Conservation (phyloP, 1,284 basidiomycete species). For the Mycosarcoma mackinlayi region DNA sequence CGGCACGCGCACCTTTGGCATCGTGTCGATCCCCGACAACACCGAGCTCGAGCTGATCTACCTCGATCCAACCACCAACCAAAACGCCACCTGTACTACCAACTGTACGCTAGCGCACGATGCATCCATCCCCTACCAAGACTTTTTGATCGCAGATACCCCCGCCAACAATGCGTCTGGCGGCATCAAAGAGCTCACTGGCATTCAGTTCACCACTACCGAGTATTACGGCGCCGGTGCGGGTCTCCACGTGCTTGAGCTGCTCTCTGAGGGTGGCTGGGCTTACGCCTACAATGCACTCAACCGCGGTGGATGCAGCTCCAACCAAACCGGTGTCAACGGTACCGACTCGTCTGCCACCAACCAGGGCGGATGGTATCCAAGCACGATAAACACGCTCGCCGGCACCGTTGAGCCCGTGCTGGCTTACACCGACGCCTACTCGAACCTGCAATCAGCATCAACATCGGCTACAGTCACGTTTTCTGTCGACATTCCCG, state of each 20-base stretch:
- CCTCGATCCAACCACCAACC: constrained; percentile 79
- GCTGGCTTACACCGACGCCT: constrained; percentile 77
- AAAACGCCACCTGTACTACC: constrained; percentile 73
- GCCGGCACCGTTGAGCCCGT: constrained; percentile 82
- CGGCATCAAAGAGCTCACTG: constrained; percentile 76
- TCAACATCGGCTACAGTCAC: constrained; percentile 78
- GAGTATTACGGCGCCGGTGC: constrained; percentile 80
- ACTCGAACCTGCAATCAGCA: constrained; percentile 74
- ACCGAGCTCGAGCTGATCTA: constrained; percentile 80
- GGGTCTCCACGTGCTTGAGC: constrained; percentile 86
- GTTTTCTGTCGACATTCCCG: constrained; percentile 89
- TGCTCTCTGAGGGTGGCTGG: constrained; percentile 81
- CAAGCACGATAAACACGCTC: constrained; percentile 68
- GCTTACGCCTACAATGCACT: constrained; percentile 62
- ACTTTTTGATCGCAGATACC: constrained; percentile 78
- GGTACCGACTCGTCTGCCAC: constrained; percentile 52
- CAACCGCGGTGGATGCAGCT: constrained; percentile 57
- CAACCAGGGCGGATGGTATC: constrained; percentile 56
- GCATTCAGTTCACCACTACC: constrained; percentile 77
- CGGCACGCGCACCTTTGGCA: constrained; percentile 85
- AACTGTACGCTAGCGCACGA: constrained; percentile 68
- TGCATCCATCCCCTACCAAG: constrained; percentile 82
- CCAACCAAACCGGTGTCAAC: constrained; percentile 52
- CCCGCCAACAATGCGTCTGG: constrained; percentile 61
- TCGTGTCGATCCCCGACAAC: constrained; percentile 84